phyloP scores from a whole-genome alignment of 345 rosid species.

The Syzygium grande region DNA sequence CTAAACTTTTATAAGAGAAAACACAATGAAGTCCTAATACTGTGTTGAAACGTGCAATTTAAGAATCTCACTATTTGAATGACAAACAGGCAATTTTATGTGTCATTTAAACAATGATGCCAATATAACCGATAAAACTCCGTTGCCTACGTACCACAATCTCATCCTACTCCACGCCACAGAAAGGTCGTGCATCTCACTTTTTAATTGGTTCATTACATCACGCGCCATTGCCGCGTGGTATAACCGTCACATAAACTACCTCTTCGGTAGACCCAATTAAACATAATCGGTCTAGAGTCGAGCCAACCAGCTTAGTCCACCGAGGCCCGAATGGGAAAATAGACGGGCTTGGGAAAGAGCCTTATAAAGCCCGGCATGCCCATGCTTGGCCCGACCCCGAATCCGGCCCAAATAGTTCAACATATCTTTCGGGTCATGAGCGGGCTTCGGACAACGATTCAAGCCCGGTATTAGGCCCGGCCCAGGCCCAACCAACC shows the following conservation, averaged over 20 bases:
- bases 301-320: background rate
- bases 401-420: background rate
- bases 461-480: background rate
- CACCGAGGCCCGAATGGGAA: background rate
- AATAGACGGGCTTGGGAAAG: background rate
- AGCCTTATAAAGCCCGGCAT: background rate
- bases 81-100: background rate
- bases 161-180: background rate
- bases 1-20: fast-evolving
- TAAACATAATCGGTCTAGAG: background rate
- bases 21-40: fast-evolving
- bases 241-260: fast-evolving
- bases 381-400: background rate
- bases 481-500: background rate
- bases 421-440: background rate
- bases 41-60: background rate
- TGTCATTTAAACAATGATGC: fast-evolving
- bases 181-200: fast-evolving
- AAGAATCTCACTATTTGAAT: fast-evolving
- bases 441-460: background rate
- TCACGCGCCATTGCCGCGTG: fast-evolving
- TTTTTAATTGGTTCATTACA: background rate
- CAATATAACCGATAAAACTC: fast-evolving
- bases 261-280: background rate
- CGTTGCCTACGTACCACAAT: background rate